Evolutionary conservation across 768 basidiomycete genomes (phyloP), one percentile per base, ranked within the genome.

Genomic region (Lyophyllum semitale): DNA sequence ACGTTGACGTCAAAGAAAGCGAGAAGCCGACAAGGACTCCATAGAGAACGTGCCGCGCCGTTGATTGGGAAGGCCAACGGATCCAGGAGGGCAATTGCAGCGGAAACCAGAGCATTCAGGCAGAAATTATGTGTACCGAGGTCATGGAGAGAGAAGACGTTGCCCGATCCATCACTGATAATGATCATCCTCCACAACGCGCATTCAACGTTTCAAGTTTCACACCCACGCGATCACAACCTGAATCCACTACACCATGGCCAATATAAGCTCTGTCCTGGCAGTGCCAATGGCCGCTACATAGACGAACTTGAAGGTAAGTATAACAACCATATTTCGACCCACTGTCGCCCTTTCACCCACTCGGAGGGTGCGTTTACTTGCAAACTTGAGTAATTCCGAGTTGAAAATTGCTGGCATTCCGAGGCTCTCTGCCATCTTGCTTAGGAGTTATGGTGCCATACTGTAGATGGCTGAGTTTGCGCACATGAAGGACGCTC

Each of bases 21-120:
- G 88, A 86, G 57, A 94, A 79, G 0, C 94, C 95, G 15, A 93
- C 65, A 32, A 93, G 49, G 27, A 94, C 58, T 29, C 77, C 79
- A 38, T 74, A 75, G 18, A 77, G 46, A 22, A 77, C 60, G 55
- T 76, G 73, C 60, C 73, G 69, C 8, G 66, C 55, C 30, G 70
- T 65, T 5, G 69, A 65, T 20, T 69, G 69, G 44, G 75, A 75
- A 23, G 75, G 73, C 68, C 68, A 72, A 35, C 65, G 72, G 15
- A 74, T 26, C 75, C 73, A 75, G 8, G 66, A 61, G 8, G 68
- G 66, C 15, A 72, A 47, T 32, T 49, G 54, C 25, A 61, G 51
- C 8, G 59, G 57, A 44, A 63, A 61, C 65, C 65, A 66, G 52
- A 61, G 42, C 63, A 64, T 64, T 46, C 20, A 58, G 32, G 43